These are phyloP conservation scores for Penicillium lagena DNA, from an alignment of 495 filamentous ascomycete genomes.

Conservation along the genomic window DNA sequence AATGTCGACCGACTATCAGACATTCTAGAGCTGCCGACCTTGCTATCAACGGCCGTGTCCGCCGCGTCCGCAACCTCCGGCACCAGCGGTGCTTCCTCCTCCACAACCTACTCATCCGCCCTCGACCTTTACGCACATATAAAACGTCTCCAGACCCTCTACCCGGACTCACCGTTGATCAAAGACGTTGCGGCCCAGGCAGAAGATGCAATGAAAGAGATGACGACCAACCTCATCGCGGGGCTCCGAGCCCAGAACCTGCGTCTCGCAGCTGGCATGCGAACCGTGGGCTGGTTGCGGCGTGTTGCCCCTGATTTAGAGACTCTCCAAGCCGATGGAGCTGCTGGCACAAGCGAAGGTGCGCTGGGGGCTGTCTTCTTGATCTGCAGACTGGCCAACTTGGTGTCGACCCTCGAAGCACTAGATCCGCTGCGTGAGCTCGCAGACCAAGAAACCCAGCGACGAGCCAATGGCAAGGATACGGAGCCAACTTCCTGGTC, in stretches of 20 bases:
- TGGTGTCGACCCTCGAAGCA: conserved; percentile 74
- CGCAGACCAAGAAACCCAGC: conserved; percentile 76
- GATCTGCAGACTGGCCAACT: conserved; percentile 73
- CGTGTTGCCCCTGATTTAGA: conserved; percentile 79
- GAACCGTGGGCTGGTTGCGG: conserved; percentile 87
- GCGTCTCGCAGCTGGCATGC: conserved; percentile 85
- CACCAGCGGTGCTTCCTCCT: conserved; percentile 41
- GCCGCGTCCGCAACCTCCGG: conserved; percentile 46
- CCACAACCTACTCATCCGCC: conserved; percentile 82
- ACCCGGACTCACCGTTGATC: conserved; percentile 71
- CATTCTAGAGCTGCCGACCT: conserved; percentile 82
- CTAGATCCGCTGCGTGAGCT: conserved; percentile 81
- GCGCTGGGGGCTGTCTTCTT: conserved; percentile 79
- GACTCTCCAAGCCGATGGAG: conserved; percentile 32
- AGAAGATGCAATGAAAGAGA: conserved; percentile 80
- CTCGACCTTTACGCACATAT: conserved; percentile 94
- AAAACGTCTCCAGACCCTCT: conserved; percentile 74
- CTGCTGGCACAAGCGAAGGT: conserved; percentile 45
- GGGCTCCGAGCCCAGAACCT: conserved; percentile 69
- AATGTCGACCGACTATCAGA: conserved; percentile 89
- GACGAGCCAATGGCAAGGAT: conserved; percentile 21
- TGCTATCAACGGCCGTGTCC: conserved; percentile 71
- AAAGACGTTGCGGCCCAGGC: conserved; percentile 68
- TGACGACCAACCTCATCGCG: conserved; percentile 79
- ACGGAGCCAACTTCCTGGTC: conserved; percentile 46